Conservation (phyloP, 345 rosid genomes). For the Gossypium turneri region DNA sequence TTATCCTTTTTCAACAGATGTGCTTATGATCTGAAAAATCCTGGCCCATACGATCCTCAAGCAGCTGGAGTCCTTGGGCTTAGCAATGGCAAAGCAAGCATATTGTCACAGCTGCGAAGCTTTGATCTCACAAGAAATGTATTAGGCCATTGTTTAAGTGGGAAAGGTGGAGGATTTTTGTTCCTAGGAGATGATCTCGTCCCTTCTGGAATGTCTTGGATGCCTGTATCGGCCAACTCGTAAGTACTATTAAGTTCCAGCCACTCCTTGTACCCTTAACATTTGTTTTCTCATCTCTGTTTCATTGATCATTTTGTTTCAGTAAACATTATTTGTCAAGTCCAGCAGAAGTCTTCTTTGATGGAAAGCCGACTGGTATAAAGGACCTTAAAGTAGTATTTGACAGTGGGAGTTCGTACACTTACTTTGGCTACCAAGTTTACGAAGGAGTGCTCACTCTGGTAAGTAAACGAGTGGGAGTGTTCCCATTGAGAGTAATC, state of each 20-base stretch:
- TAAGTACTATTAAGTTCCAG: slow-evolving; percentile 26
- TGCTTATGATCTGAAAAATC: slow-evolving; percentile 63
- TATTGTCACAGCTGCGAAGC: slow-evolving; percentile 51
- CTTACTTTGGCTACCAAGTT: slow-evolving; percentile 55
- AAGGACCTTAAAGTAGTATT: slow-evolving; percentile 51
- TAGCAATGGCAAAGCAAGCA: slow-evolving; percentile 65
- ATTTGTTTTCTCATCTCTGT: neutral
- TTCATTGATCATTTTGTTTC: slow-evolving; percentile 17
- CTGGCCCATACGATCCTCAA: slow-evolving; percentile 46
- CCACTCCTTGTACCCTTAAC: neutral
- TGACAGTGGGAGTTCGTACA: slow-evolving; percentile 94
- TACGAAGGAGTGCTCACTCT: slow-evolving; percentile 48
- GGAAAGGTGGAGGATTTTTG: slow-evolving; percentile 70
- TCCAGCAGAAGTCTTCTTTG: slow-evolving; percentile 61
- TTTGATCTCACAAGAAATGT: slow-evolving; percentile 50
- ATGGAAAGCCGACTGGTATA: slow-evolving; percentile 52
- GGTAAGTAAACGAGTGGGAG: slow-evolving; percentile 34
- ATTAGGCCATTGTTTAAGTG: slow-evolving; percentile 78
- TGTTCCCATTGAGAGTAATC: neutral
- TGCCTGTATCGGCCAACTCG: slow-evolving; percentile 43
- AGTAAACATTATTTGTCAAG: slow-evolving; percentile 66
- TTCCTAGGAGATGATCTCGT: slow-evolving; percentile 67
- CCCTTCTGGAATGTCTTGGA: slow-evolving; percentile 66
- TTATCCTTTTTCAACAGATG: slow-evolving; percentile 44
- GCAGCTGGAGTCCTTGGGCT: slow-evolving; percentile 83